These are phyloP conservation scores for Decorospora gaudefroyi DNA, from an alignment of 2,329 filamentous ascomycete genomes.

Conservation along the genomic window DNA sequence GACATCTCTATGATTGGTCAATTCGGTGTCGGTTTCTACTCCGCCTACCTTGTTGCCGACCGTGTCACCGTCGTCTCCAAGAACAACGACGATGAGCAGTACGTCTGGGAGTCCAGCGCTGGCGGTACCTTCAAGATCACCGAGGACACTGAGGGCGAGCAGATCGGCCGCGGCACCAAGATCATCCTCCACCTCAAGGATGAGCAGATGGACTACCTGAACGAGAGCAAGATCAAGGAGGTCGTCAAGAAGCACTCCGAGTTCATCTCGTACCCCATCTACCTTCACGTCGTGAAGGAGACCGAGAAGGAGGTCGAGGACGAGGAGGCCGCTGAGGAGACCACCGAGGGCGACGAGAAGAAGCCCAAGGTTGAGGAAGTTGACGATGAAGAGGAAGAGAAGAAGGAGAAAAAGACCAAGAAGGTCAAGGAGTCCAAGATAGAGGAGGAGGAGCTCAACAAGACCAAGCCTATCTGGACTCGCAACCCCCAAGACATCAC, in stretches of 20 bases:
- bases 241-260: slow-evolving; percentile 99
- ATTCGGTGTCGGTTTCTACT: slow-evolving; percentile 99
- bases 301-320: slow-evolving; percentile 98
- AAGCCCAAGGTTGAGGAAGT: slow-evolving; percentile 96
- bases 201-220: slow-evolving; percentile 97
- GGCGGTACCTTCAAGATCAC: slow-evolving; percentile 96
- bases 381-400: slow-evolving; percentile 78
- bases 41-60: slow-evolving; percentile 98
- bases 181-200: slow-evolving; percentile 99
- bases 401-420: slow-evolving; percentile 97
- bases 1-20: slow-evolving; percentile 99
- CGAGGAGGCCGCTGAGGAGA: slow-evolving; percentile 75
- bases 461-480: slow-evolving; percentile 99
- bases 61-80: slow-evolving; percentile 94
- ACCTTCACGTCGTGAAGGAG: slow-evolving; percentile 99
- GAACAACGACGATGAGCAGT: slow-evolving; percentile 99
- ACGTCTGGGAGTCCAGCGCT: slow-evolving; percentile 97
- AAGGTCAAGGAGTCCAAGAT: slow-evolving; percentile 98
- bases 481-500: slow-evolving; percentile 95
- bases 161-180: slow-evolving; percentile 91
- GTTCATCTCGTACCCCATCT: slow-evolving; percentile 99
- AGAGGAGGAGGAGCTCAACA: slow-evolving; percentile 99
- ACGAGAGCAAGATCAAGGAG: slow-evolving; percentile 99
- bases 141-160: slow-evolving; percentile 87
- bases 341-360: slow-evolving; percentile 79